Evolutionary conservation across 2,329 filamentous ascomycete species (phyloP).

Genomic region (Mycosphaerella arachidis): DNA sequence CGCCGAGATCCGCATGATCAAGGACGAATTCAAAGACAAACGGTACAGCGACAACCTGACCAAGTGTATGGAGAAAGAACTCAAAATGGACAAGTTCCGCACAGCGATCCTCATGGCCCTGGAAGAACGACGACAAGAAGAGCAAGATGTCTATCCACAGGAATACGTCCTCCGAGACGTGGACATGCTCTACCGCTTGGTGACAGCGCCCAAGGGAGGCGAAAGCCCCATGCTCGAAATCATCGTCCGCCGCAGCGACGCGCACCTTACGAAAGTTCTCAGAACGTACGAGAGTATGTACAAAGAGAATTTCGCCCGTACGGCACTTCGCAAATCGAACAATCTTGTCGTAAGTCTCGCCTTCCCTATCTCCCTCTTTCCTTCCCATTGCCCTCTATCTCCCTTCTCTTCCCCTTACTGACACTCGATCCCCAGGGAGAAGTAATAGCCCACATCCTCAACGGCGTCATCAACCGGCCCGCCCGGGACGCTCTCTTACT

Average conservation of each 20-base stretch:
- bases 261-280: constrained; percentile 75
- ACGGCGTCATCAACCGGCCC: constrained; percentile 92
- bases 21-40: constrained; percentile 83
- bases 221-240: constrained; percentile 85
- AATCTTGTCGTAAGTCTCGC: constrained; percentile 77
- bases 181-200: constrained; percentile 63
- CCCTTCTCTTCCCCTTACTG: background rate
- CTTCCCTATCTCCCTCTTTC: constrained; percentile 6
- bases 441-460: constrained; percentile 88
- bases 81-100: constrained; percentile 95
- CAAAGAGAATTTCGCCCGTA: constrained; percentile 76
- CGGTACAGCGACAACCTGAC: constrained; percentile 78
- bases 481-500: constrained; percentile 88
- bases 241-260: constrained; percentile 73
- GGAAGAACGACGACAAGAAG: constrained; percentile 78
- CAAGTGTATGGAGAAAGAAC: constrained; percentile 84
- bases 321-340: constrained; percentile 80
- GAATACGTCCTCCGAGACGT: constrained; percentile 64
- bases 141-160: constrained; percentile 57
- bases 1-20: constrained; percentile 80
- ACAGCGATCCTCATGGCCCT: constrained; percentile 78
- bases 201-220: constrained; percentile 68
- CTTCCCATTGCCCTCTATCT: background rate
- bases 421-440: constrained; percentile 62
- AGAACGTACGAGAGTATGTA: constrained; percentile 70